Evolutionary conservation across 2,329 filamentous ascomycete species (phyloP).

Genomic region (Periconia digitata): DNA sequence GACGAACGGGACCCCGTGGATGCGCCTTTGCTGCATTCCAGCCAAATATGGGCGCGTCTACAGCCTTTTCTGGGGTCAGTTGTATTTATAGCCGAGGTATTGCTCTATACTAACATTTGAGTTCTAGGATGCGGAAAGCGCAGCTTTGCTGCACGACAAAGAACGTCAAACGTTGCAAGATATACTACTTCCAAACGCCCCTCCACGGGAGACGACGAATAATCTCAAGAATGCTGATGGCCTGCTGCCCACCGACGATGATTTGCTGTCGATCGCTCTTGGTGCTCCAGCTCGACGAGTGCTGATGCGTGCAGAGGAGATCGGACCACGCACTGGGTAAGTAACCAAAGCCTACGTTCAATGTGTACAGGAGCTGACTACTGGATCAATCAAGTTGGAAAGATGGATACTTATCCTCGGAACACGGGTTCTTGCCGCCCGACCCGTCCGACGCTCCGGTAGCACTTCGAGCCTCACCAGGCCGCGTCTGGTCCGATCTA

Average conservation of each 20-base stretch:
- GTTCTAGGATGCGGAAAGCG: constrained; percentile 7
- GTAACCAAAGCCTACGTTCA: no score
- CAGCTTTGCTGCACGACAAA: constrained; percentile 12
- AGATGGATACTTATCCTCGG: constrained; percentile 55
- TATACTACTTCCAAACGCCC: constrained; percentile 23
- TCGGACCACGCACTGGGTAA: constrained; percentile 50
- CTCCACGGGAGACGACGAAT: constrained; percentile 19
- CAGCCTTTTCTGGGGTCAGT: constrained; percentile 17
- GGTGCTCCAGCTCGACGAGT: constrained; percentile 58
- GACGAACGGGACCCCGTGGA: constrained; percentile 17
- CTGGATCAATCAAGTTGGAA: no score
- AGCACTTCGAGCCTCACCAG: constrained; percentile 50
- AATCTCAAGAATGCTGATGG: constrained; percentile 51
- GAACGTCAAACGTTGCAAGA: constrained; percentile 21
- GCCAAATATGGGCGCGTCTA: constrained; percentile 14
- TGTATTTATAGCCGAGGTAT: neutral
- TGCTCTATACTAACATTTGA: constrained; percentile 5
- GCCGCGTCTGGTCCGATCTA: constrained; percentile 56
- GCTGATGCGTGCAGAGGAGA: constrained; percentile 54
- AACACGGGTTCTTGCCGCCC: constrained; percentile 54
- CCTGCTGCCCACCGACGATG: constrained; percentile 52
- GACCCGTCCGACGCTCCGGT: constrained; percentile 54
- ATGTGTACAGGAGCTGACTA: no score
- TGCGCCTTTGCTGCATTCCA: constrained; percentile 26
- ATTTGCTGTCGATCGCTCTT: constrained; percentile 54